Evolutionary conservation across 2,329 filamentous ascomycete genomes (phyloP).

Genomic region (Pseudogymnoascus sp.): DNA sequence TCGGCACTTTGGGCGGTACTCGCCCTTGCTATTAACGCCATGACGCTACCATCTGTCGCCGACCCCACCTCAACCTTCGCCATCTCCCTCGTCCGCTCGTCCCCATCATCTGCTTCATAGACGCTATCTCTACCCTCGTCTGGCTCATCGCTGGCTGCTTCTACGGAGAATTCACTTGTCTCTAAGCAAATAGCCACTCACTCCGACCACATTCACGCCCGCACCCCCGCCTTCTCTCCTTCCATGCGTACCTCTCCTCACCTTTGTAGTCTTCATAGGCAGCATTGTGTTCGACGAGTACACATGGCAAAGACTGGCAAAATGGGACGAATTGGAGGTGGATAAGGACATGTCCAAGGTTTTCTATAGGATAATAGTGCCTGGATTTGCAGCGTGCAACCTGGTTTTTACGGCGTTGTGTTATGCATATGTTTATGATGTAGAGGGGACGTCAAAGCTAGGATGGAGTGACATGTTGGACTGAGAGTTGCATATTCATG

Average conservation of each 20-base stretch:
- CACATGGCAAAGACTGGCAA: too few species aligned
- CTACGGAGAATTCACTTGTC: background rate
- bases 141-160: background rate
- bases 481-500: background rate
- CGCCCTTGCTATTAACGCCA: slow-evolving; percentile 17
- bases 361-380: too few species aligned
- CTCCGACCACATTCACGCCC: too few species aligned
- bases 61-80: slow-evolving; percentile 12
- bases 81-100: slow-evolving; percentile 14
- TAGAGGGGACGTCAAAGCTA: background rate
- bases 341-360: too few species aligned
- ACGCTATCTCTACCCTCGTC: slow-evolving; percentile 12
- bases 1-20: slow-evolving; percentile 16
- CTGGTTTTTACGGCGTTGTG: background rate
- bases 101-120: slow-evolving; percentile 13
- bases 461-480: background rate
- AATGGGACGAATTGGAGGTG: too few species aligned
- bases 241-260: too few species aligned
- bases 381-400: background rate
- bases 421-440: background rate
- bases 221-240: background rate
- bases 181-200: background rate
- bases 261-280: too few species aligned
- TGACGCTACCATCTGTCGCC: slow-evolving; percentile 16
- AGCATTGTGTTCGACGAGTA: too few species aligned